Conservation (phyloP, 805 yeast genomes). For the Candida awuae region DNA sequence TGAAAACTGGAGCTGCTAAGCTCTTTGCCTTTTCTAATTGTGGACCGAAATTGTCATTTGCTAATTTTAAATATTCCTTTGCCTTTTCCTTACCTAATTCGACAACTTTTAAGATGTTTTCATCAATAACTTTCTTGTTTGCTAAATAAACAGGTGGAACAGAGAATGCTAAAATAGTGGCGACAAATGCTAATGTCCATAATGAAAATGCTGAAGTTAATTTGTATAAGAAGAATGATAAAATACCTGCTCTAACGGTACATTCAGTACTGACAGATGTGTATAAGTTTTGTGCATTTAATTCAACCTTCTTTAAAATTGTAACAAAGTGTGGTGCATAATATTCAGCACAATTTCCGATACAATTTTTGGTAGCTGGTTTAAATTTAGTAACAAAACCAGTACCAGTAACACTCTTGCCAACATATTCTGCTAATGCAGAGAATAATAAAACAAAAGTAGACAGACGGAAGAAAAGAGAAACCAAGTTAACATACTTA, state of each 20-base stretch:
- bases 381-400: constrained; percentile 75
- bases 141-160: constrained; percentile 66
- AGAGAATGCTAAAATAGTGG: constrained; percentile 59
- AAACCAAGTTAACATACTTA: constrained; percentile 56
- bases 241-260: constrained; percentile 66
- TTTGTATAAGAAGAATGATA: constrained; percentile 56
- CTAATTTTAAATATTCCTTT: constrained; percentile 32
- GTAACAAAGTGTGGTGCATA: constrained; percentile 31
- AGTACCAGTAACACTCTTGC: constrained; percentile 64
- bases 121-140: constrained; percentile 73
- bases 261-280: constrained; percentile 64
- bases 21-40: constrained; percentile 47
- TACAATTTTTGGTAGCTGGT: constrained; percentile 45
- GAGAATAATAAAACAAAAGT: constrained; percentile 50
- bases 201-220: constrained; percentile 70
- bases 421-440: constrained; percentile 69
- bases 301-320: constrained; percentile 43
- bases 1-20: constrained; percentile 61
- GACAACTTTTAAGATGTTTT: constrained; percentile 40
- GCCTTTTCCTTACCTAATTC: constrained; percentile 45
- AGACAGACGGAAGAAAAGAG: constrained; percentile 51
- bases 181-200: constrained; percentile 52
- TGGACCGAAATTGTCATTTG: constrained; percentile 45
- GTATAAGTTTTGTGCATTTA: constrained; percentile 45
- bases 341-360: constrained; percentile 23